phyloP scores from a whole-genome alignment of 139 green algal genomes.

The Mesotaenium endlicherianum region DNA sequence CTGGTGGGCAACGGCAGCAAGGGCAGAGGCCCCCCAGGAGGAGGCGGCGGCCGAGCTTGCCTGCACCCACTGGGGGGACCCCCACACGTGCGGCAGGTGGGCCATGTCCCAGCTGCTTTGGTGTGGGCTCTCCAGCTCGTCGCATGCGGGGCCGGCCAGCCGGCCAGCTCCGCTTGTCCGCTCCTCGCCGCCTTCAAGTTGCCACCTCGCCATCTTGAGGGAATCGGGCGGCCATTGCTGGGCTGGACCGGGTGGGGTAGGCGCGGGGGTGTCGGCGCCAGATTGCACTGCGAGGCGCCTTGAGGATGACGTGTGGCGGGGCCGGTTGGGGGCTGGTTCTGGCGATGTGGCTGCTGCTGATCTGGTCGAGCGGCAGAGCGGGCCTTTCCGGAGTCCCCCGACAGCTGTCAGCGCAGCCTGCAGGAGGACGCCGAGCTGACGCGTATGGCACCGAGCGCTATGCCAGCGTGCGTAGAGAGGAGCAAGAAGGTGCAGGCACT shows the following conservation, averaged over 20 bases:
- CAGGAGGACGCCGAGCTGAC: not conserved
- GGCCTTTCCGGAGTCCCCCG: not conserved
- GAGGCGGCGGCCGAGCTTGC: not conserved
- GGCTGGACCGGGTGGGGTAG: not conserved
- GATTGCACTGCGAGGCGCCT: slow-evolving; percentile 5
- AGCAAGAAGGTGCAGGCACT: not conserved
- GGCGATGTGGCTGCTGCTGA: no score
- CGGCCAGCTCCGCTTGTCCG: no score
- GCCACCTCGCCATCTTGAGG: no score
- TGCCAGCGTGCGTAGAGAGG: not conserved
- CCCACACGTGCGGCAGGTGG: not conserved
- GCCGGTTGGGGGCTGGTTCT: no score
- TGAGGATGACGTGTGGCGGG: not conserved
- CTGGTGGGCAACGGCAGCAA: not conserved
- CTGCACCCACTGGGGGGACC: not conserved
- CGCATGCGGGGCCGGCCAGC: not conserved
- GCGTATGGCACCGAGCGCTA: not conserved
- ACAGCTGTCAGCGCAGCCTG: not conserved
- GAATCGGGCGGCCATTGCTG: slow-evolving; percentile 1
- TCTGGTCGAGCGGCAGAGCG: no score
- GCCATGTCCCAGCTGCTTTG: not conserved
- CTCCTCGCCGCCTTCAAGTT: no score
- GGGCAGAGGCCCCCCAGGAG: not conserved
- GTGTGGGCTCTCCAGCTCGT: not conserved
- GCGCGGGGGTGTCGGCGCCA: not conserved